Base-by-base conservation (phyloP, 768 basidiomycete species). In the Termitomyces sp. region DNA sequence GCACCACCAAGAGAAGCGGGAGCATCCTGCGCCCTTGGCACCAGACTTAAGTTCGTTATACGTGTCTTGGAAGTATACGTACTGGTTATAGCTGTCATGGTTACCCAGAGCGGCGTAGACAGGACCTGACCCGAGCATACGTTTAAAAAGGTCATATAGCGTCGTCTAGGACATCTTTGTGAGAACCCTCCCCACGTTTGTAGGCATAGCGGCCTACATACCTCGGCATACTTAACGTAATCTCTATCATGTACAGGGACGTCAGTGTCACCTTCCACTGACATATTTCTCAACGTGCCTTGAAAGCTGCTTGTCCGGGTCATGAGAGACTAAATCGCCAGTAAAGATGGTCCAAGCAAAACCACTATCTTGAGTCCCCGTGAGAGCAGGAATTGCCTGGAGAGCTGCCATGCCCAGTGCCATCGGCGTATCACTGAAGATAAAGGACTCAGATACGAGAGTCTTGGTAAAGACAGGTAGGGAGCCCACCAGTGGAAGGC, bases 81-180 rank as follows among this genome's bases (percentile, higher is more conserved):
- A 86, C 83, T 82, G 77, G 61, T 84, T 83, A 66, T 84, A 87
- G 42, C 77, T 84, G 65, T 91, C 89, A 62, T 91, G 89, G 66
- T 91, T 91, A 9, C 89, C 89, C 9, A 91, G 71, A 0, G 85
- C 81, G 30, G 85, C 82, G 60, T 90, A 91, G 3, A 90, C 79
- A n/a, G 89, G 87, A 0, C 86, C 86, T 14, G 78, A 74, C 15
- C 82, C 82, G 31, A 90, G 75, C 62, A 75, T 75, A 15, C 73
- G 73, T 67, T 80, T 86, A 70, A 89, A 79, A 37, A 91, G 74
- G 59, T 84, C 86, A 64, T 81, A 91, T 21, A 89, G 56, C 1
- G 86, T 70, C 1, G 84, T 78, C 86, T 88, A 58, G 6, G 56
- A 37, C 1, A 11, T n/a, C 28, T 0, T 31, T 41, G 7, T 55